Evolutionary conservation across 2,329 filamentous ascomycete genomes (phyloP).

Genomic region (Phialophora macrospora): DNA sequence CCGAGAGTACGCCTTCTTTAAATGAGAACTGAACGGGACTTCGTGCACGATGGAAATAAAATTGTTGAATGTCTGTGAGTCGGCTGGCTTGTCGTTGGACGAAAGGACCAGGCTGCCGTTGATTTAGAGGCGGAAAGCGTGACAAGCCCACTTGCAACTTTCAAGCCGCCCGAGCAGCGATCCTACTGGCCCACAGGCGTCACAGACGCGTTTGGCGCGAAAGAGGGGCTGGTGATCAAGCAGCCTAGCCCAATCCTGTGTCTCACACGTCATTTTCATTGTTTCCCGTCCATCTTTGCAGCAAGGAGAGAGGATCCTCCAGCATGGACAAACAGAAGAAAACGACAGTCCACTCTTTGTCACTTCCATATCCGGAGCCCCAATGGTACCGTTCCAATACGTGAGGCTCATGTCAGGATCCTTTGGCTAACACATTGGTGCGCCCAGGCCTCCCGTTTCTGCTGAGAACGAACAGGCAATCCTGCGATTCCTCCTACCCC

Average conservation of each 20-base stretch:
- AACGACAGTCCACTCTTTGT: slow-evolving; percentile 28
- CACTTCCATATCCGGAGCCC: slow-evolving; percentile 34
- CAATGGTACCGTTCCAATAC: slow-evolving; percentile 24
- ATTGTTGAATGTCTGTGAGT: slow-evolving; percentile 10
- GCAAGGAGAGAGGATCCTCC: background rate
- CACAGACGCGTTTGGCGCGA: slow-evolving; percentile 24
- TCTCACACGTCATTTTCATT: slow-evolving; percentile 17
- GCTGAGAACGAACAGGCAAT: slow-evolving; percentile 28
- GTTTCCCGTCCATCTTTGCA: background rate
- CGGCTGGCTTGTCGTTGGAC: slow-evolving; percentile 8
- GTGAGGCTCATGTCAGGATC: background rate
- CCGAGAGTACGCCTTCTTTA: background rate
- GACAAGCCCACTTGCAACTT: slow-evolving; percentile 4
- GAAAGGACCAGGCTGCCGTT: slow-evolving; percentile 14
- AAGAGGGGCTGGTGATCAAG: slow-evolving; percentile 9
- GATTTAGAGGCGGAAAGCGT: slow-evolving; percentile 5
- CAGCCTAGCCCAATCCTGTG: background rate
- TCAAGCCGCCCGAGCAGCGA: background rate
- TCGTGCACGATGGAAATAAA: slow-evolving; percentile 3
- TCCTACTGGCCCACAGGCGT: background rate
- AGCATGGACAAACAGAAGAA: slow-evolving; percentile 32
- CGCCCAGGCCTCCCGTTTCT: slow-evolving; percentile 29
- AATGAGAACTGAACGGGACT: background rate
- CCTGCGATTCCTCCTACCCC: slow-evolving; percentile 30
- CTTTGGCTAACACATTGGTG: slow-evolving; percentile 13